Evolutionary conservation across 306 rosid genomes (phyloP).

Genomic region (Argentina anserina): DNA sequence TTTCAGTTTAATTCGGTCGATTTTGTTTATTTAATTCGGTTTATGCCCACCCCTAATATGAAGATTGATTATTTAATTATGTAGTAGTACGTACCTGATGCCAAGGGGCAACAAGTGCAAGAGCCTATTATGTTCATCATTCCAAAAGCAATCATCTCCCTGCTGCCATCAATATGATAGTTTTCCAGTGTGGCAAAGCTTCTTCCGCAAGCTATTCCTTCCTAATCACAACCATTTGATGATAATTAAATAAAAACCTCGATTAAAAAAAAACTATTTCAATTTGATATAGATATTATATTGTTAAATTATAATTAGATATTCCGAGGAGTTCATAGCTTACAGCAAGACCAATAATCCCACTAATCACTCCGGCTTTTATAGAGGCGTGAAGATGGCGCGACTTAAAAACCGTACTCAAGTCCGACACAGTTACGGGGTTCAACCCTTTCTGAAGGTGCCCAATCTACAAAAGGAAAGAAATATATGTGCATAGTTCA

Average conservation of each 20-base stretch:
- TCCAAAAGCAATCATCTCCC: conserved; percentile 56
- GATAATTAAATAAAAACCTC: too few relatives aligned
- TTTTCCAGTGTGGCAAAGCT: too few relatives aligned
- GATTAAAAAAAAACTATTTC: too few relatives aligned
- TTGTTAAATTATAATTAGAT: not conserved
- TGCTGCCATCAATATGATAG: too few relatives aligned
- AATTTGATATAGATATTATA: too few relatives aligned
- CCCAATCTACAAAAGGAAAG: conserved; percentile 34
- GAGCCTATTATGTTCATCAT: conserved; percentile 52
- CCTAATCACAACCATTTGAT: too few relatives aligned
- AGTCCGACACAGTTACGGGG: conserved; percentile 32
- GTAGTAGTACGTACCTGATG: conserved; percentile 40
- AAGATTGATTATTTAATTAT: too few relatives aligned
- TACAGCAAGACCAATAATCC: conserved; percentile 51
- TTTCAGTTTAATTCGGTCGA: too few relatives aligned
- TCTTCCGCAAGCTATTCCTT: too few relatives aligned
- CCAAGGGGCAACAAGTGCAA: conserved; percentile 46
- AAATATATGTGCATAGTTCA: not conserved
- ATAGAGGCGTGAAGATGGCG: conserved; percentile 27
- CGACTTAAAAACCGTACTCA: conserved; percentile 26
- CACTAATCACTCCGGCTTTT: conserved; percentile 47
- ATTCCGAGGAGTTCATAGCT: not conserved
- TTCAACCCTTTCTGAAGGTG: conserved; percentile 49
- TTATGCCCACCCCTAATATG: too few relatives aligned
- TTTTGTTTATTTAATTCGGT: too few relatives aligned